Conservation (phyloP, 2,329 filamentous ascomycete species). For the Trichophyton equinum region DNA sequence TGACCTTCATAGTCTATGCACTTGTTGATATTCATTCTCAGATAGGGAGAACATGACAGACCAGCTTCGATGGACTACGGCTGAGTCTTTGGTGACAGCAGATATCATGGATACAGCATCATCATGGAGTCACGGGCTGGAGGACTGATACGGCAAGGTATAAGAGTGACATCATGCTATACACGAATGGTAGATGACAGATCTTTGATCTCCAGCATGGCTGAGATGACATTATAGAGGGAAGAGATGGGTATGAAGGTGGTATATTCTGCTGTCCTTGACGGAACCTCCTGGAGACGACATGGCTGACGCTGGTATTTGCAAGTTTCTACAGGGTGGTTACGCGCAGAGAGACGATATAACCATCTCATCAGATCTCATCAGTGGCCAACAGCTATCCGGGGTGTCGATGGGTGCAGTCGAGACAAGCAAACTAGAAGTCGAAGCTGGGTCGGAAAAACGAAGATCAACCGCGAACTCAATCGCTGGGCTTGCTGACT, state of each 20-base stretch:
- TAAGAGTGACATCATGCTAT: neutral
- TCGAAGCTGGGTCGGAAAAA: neutral
- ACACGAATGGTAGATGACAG: neutral
- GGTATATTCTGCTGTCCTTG: neutral
- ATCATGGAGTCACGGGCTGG: neutral
- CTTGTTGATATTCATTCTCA: neutral
- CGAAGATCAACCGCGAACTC: neutral
- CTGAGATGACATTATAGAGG: neutral
- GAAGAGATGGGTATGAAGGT: neutral
- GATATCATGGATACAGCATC: neutral
- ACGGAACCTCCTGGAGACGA: neutral
- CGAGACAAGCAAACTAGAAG: no score
- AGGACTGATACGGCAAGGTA: neutral
- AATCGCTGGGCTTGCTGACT: neutral
- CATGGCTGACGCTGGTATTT: no score
- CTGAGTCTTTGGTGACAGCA: no score
- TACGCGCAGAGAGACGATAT: neutral
- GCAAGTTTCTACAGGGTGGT: neutral
- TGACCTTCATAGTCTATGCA: no score
- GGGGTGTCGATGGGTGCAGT: no score
- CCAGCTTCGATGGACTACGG: no score
- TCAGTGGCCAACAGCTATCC: no score
- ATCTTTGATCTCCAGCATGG: neutral
- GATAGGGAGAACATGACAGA: neutral
- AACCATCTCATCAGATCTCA: no score